Evolutionary conservation across 1,284 basidiomycete genomes (phyloP), one percentile per base, ranked within the genome.

Genomic region (Ceratobasidium sp.): DNA sequence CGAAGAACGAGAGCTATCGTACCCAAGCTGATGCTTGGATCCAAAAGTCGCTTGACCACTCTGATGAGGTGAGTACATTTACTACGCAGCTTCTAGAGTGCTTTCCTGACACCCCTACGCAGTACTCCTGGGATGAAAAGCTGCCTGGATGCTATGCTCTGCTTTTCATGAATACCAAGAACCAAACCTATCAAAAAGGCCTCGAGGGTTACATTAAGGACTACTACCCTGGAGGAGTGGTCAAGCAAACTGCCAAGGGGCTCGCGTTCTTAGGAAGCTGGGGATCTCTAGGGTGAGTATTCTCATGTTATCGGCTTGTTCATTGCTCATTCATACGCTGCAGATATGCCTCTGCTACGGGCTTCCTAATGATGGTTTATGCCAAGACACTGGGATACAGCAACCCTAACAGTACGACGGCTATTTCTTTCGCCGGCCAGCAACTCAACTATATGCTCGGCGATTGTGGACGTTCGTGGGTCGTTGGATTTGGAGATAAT

Each of bases 71-170:
- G 22, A 11, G 72, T 50, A 24, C 1, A 51, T 8, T 29, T 2
- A 29, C 17, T 9, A n/a, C 31, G 11, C 29, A n/a, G 17, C 22
- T 14, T 5, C 44, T 29, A 9, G 27, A 11, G 17, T 53, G 22
- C 14, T 22, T 22, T 33, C 27, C 59, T 73, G 24, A 63, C 45
- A 17, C 45, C 6, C 33, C 27, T 36, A 1, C 9, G 2, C 27
- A 76, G 75, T 76, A 76, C 47, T 76, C 75, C 22, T 76, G 75
- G 75, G 75, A 76, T 31, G 75, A 76, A 73, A 76, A 76, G 29
- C 33, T 76, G 48, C 75, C 75, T 44, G 75, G 65, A 17, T 36
- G 36, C 41, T 69, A 76, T 31, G 59, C 65, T 2, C 64, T 76
- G 15, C 47, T 76, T 9, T 76, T 48, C 33, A 62, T 66, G 54